Evolutionary conservation across 129 eudicot genomes (phyloP), one percentile per base, ranked within the genome.

Genomic region (Mikania micrantha): DNA sequence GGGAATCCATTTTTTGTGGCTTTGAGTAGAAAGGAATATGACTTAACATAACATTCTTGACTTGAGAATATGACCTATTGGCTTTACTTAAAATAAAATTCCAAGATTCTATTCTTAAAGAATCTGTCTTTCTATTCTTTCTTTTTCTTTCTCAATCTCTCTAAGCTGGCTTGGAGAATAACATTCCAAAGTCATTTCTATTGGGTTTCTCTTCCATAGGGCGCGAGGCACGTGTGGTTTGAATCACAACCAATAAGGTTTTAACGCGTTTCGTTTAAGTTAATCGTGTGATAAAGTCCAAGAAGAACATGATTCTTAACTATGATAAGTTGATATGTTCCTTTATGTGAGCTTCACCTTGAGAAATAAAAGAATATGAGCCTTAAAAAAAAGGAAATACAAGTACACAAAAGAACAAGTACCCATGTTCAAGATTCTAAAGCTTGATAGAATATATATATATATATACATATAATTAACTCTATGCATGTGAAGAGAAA

Each of bases 1-100:
- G 80, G 75, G 80, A 83, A 89, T 81, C 94, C 94, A 85, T 89
- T 85, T 85, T 85, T 80, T 56, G 92, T 85, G 96, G 95, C 67
- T 79, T 81, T 47, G 74, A 83, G 78, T 70, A 60, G 90, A 69
- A 83, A 80, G 64, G 82, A 90, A 76, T 82, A 77, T 47, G 70
- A 83, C 68, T 59, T 65, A 69, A 87, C 76, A 83, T 91, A 69
- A 90, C 73, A 83, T 91, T 84, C 90, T 85, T 82, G 90, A 72
- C 75, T 68, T 76, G 80, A 60, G 80, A 76, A 76, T 60, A 76
- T 47, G 75, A 68, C 79, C 82, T 77, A 67, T 66, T 65, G 77
- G 75, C 91, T 91, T 83, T 83, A 78, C 50, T 69, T 71, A 74
- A 80, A 76, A 83, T 85, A 78, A 76, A 81, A 87, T 87, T 88